Conservation (phyloP, 768 basidiomycete species). For the Boletus barrowsii region DNA sequence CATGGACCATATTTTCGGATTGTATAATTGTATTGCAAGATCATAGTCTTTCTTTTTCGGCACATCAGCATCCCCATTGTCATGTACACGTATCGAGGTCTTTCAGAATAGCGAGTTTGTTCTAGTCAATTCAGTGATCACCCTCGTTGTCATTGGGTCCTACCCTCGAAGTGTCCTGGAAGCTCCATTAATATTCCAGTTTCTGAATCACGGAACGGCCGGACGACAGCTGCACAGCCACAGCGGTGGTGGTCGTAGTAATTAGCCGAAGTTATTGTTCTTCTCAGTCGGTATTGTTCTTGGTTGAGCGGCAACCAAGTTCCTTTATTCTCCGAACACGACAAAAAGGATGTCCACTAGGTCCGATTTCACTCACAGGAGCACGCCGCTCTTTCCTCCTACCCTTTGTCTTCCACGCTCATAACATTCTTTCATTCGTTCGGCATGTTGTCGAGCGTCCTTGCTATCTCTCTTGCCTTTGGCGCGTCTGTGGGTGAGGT, state of each 20-base stretch:
- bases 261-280: slow-evolving; percentile 26
- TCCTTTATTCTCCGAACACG: slow-evolving; percentile 25
- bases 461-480: slow-evolving; percentile 36
- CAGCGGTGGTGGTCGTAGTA: neutral
- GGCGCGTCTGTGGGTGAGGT: slow-evolving; percentile 39
- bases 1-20: slow-evolving; percentile 14
- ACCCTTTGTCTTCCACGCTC: slow-evolving; percentile 15
- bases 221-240: slow-evolving; percentile 10
- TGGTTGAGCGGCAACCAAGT: slow-evolving; percentile 18
- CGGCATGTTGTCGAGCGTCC: slow-evolving; percentile 40
- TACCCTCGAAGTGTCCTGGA: too few relatives aligned
- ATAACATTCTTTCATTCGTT: slow-evolving; percentile 23
- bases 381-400: slow-evolving; percentile 21
- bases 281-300: slow-evolving; percentile 20
- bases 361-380: slow-evolving; percentile 12
- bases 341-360: slow-evolving; percentile 28
- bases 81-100: slow-evolving; percentile 14
- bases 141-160: too few relatives aligned
- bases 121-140: neutral
- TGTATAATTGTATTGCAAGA: slow-evolving; percentile 8
- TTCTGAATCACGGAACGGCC: too few relatives aligned
- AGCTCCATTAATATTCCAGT: too few relatives aligned
- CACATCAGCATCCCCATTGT: neutral
- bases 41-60: neutral
- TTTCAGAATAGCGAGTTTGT: neutral